phyloP scores from a whole-genome alignment of 257 asterid species.

The Knoxia roxburghii region DNA sequence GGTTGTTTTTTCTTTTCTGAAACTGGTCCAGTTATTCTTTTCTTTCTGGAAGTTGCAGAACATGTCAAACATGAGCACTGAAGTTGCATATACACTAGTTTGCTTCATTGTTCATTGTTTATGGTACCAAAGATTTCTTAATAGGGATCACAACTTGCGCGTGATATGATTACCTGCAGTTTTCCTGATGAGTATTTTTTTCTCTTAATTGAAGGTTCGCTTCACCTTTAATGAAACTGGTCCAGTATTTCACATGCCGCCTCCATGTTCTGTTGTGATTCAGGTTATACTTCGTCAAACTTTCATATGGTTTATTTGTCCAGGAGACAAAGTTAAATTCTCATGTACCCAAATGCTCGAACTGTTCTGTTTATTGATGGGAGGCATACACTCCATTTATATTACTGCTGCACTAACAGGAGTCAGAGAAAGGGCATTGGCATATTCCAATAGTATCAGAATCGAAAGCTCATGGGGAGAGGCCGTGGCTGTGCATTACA shows the following conservation, averaged over 20 bases:
- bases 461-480: constrained; percentile 48
- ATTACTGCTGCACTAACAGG: constrained; percentile 36
- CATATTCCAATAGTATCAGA: constrained; percentile 71
- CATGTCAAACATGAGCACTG: not conserved
- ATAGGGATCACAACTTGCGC: too few species aligned
- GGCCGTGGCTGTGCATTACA: constrained; percentile 68
- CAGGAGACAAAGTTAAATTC: not conserved
- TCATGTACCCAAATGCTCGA: not conserved
- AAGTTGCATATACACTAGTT: not conserved
- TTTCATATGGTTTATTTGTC: not conserved
- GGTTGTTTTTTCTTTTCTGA: too few species aligned
- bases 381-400: not conserved
- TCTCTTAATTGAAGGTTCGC: constrained; percentile 55
- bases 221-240: constrained; percentile 67
- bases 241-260: constrained; percentile 75
- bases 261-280: constrained; percentile 82
- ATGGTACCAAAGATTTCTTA: too few species aligned
- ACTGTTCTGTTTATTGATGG: not conserved
- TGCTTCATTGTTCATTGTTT: too few species aligned
- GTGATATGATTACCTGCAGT: constrained; percentile 6
- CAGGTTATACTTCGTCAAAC: constrained; percentile 44
- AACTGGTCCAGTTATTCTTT: too few species aligned
- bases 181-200: constrained; percentile 18
- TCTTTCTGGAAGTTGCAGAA: not conserved
- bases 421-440: constrained; percentile 83